phyloP scores from a whole-genome alignment of 257 asterid genomes.

The Ilex asprella region DNA sequence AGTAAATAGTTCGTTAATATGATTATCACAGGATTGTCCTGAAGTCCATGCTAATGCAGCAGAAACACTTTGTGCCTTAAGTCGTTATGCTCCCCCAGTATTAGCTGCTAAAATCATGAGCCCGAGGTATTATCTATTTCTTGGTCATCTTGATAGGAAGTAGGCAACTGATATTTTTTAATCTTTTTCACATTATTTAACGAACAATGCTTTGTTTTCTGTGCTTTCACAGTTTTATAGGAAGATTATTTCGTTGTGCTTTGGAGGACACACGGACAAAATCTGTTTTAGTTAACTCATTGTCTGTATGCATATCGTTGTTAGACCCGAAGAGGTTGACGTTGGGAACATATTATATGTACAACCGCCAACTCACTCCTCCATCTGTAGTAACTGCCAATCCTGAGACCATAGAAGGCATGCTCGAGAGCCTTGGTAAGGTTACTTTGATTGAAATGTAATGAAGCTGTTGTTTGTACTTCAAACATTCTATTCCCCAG shows the following conservation, averaged over 20 bases:
- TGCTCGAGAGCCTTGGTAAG: constrained; percentile 74
- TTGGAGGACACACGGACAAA: constrained; percentile 74
- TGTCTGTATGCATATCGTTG: constrained; percentile 72
- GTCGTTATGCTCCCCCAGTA: constrained; percentile 72
- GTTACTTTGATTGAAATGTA: constrained; percentile 5
- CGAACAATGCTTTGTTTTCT: too few species aligned
- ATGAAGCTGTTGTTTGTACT: too few species aligned
- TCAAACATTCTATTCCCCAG: too few species aligned
- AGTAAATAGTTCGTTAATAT: too few species aligned
- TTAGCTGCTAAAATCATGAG: constrained; percentile 64
- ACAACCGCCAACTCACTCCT: constrained; percentile 48
- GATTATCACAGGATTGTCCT: constrained; percentile 63
- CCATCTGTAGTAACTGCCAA: constrained; percentile 49
- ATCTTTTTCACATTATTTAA: too few species aligned
- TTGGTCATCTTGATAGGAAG: constrained; percentile 5
- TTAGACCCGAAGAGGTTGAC: constrained; percentile 73
- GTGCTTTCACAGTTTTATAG: constrained; percentile 51
- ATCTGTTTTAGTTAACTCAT: constrained; percentile 67
- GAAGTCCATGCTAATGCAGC: constrained; percentile 96
- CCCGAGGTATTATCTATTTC: constrained; percentile 45
- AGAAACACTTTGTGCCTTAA: constrained; percentile 74
- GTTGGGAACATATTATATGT: constrained; percentile 60
- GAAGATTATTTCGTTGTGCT: constrained; percentile 66
- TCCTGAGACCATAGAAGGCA: constrained; percentile 65
- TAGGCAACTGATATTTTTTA: too few species aligned